A percentile compares a stretch with the other conserved stretches of the same genome.
phyloP scores from a whole-genome alignment of 2,329 filamentous ascomycete genomes.

The Fusarium euwallaceae region DNA sequence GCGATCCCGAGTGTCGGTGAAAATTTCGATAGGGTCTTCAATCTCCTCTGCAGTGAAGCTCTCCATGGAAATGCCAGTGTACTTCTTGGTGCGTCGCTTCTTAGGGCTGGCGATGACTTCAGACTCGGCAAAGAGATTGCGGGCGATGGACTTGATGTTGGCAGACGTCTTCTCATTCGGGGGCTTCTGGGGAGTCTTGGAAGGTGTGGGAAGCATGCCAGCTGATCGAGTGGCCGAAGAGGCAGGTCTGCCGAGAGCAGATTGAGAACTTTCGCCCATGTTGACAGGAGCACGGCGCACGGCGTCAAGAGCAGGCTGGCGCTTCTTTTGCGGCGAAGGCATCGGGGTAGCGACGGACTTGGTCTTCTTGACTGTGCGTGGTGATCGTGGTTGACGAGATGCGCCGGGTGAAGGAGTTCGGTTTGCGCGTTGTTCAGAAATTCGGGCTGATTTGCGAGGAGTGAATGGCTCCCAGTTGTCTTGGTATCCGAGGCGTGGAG shows the following conservation, averaged over 20 bases:
- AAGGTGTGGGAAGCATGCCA: slow-evolving; percentile 80
- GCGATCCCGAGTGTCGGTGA: slow-evolving; percentile 83
- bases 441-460: slow-evolving; percentile 76
- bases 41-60: slow-evolving; percentile 71
- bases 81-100: slow-evolving; percentile 70
- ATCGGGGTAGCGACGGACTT: slow-evolving; percentile 56
- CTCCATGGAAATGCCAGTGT: slow-evolving; percentile 66
- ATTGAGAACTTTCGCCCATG: slow-evolving; percentile 59
- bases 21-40: slow-evolving; percentile 76
- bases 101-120: slow-evolving; percentile 71
- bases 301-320: slow-evolving; percentile 60
- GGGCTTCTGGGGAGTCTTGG: slow-evolving; percentile 80
- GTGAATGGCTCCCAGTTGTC: slow-evolving; percentile 81
- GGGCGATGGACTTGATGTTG: slow-evolving; percentile 67
- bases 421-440: slow-evolving; percentile 68
- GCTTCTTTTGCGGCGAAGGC: slow-evolving; percentile 66
- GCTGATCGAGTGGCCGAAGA: slow-evolving; percentile 51
- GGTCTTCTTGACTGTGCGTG: slow-evolving; percentile 51
- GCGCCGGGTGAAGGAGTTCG: slow-evolving; percentile 69
- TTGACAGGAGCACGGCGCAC: slow-evolving; percentile 62
- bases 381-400: slow-evolving; percentile 52
- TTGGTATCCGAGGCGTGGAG: slow-evolving; percentile 75
- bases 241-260: slow-evolving; percentile 55
- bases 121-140: slow-evolving; percentile 72
- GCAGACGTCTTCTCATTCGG: slow-evolving; percentile 64